Base-by-base conservation (phyloP, 257 asterid species). In the Cynanchum wilfordii region DNA sequence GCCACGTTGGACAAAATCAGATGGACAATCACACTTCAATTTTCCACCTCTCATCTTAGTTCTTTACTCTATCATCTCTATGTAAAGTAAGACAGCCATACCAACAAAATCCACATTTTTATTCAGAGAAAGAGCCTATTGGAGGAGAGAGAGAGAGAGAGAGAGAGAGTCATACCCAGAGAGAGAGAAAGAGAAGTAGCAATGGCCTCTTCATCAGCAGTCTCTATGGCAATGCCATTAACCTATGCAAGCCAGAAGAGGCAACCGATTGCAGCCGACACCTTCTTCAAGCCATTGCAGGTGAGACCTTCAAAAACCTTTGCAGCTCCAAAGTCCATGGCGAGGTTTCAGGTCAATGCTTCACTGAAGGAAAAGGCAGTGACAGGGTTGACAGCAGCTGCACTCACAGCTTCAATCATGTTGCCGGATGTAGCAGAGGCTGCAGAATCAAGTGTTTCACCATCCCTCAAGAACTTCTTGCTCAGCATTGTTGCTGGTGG, bases 401-500 rank as follows among this genome's bases (percentile, higher is more conserved):
- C 94, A 11, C 56, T 90, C 76, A 87, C 96, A 1, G 96, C 96
- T 66, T 85, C 92, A 38, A 81, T 90, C 89, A 69, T 90, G 40
- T 84, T 83, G 3, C 96, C 96, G 0, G 92, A 88, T 0, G 85
- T 79, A 71, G 97, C 98, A 4, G 88, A 85, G 88, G 97, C 98
- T 7, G 98, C 96, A 45, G 80, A 66, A 0, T 68, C 82, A 4
- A 74, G 84, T 10, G 80, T 80, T 75, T 80, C 96, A 0, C 96
- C 98, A 15, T 93, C 98, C 15, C 89, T 93, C 55, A 87, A 89
- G 84, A 93, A 90, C 85, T 90, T 90, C 87, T 73, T 90, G 89
- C 88, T 87, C 73, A 93, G 98, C 83, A 93, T 89, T 33, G 85
- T 19, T 10, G 92, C 97, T 13, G 98, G 98, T 29, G 96, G 97